Evolutionary conservation across 345 rosid species (phyloP), one percentile per base, ranked within the genome.

Genomic region (Erodium maritimum): DNA sequence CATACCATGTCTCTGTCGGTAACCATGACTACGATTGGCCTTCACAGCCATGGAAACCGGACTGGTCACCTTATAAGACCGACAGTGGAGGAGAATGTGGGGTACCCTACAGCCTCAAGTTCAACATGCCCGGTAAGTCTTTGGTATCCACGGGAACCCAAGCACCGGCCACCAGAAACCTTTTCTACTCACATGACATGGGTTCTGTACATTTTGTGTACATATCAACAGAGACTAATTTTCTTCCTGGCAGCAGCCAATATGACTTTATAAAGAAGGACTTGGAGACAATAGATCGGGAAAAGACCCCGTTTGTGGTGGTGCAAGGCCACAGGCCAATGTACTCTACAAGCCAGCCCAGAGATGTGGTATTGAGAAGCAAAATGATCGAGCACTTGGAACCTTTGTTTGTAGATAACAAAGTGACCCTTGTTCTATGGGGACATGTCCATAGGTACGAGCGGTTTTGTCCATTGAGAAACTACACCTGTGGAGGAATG

Each of bases 21-120:
- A 91, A 88, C 65, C 97, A 88, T 48, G 96, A 91, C 61, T 91
- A 88, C 46, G 85, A 91, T 67, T 91, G 97, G 97, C 96, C 91
- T 8, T 69, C 64, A 4, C 97, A 91, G 75, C 96, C 96, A 0
- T 91, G 96, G 96, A 83, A 61, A 65, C 97, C 96, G 19, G 83
- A 85, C 0, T 91, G 97, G 95, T 63, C 70, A 5, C 21, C 73
- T 23, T 91, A 83, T 52, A 82, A 85, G 22, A 86, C 75, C 22
- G 96, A 91, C 52, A 88, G 95, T 52, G 97, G 96, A 10, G 96
- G 97, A 50, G 97, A 88, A 67, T 88, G 95, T 61, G 96, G 96
- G 18, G 91, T 91, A 55, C 97, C 95, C 50, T 88, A 86, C 74
- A 88, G 98, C 72, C 82, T 78, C 65, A 84, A 79, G 74, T 88